Conservation (phyloP, 2,329 filamentous ascomycete species). For the Colletotrichum brevisporum region DNA sequence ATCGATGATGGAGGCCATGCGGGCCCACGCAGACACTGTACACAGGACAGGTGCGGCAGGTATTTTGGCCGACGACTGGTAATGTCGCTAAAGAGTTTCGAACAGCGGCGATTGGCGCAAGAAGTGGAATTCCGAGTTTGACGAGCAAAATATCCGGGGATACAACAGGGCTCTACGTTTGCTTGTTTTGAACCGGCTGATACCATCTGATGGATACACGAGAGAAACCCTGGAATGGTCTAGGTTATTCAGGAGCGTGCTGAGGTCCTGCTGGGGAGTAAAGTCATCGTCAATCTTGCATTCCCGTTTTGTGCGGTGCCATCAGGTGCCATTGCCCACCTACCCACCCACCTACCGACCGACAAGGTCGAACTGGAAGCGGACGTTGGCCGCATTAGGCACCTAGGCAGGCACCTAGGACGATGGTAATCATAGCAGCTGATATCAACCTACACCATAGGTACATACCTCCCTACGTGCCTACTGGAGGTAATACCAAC, state of each 20-base stretch:
- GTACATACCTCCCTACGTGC: too few species aligned
- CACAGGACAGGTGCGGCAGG: constrained; percentile 35
- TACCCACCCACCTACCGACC: too few species aligned
- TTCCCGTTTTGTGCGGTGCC: too few species aligned
- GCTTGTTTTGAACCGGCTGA: constrained; percentile 7
- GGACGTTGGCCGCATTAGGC: too few species aligned
- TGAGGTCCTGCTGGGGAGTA: neutral
- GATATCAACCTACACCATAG: too few species aligned
- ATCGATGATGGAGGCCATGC: constrained; percentile 59
- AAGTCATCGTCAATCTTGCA: too few species aligned
- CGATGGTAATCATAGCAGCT: too few species aligned
- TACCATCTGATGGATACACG: constrained; percentile 23
- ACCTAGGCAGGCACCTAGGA: too few species aligned
- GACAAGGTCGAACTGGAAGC: too few species aligned
- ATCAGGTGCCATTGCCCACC: too few species aligned
- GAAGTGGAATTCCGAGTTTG: neutral
- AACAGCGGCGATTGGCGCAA: constrained; percentile 8
- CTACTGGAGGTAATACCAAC: too few species aligned
- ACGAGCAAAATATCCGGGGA: neutral
- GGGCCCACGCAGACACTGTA: constrained; percentile 42
- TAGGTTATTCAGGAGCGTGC: neutral
- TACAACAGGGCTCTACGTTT: constrained; percentile 1
- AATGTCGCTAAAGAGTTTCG: neutral
- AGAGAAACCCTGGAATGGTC: constrained; percentile 5
- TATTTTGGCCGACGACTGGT: constrained; percentile 40